phyloP scores from a whole-genome alignment of 192 early-diverging fungal genomes.

The Backusella liffmaniae region DNA sequence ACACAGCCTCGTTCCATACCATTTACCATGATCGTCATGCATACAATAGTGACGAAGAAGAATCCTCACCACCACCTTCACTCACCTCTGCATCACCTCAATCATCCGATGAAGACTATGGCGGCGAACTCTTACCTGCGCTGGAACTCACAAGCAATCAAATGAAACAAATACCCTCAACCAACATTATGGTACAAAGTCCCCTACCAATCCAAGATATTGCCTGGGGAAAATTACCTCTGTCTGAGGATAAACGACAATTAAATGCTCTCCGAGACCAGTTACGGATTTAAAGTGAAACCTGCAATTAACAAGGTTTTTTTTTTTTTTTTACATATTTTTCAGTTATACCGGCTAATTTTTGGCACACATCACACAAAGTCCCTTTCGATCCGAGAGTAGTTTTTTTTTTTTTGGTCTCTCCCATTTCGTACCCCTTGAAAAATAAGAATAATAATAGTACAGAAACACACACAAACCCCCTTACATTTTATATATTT shows the following conservation, averaged over 20 bases:
- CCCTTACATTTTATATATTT: not conserved
- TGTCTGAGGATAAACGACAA: constrained; percentile 36
- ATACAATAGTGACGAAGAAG: not conserved
- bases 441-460: constrained; percentile 1
- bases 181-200: not conserved
- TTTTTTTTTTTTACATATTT: not conserved
- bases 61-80: constrained; percentile 1
- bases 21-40: not conserved
- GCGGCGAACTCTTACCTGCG: not conserved
- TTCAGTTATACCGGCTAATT: not conserved
- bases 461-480: not conserved
- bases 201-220: constrained; percentile 24
- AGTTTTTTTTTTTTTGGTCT: not conserved
- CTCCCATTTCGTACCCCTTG: not conserved
- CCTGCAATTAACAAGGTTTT: not conserved
- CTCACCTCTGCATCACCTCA: constrained; percentile 11
- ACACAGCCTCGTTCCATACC: constrained; percentile 13
- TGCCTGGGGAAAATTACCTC: constrained; percentile 27
- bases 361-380: not conserved
- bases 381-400: not conserved
- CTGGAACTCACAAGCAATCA: not conserved
- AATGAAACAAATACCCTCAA: not conserved
- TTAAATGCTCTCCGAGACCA: constrained; percentile 19
- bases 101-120: constrained; percentile 17
- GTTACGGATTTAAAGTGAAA: constrained; percentile 20